Base-by-base conservation (phyloP, 495 filamentous ascomycete species). In the Elaphomyces granulatus region DNA sequence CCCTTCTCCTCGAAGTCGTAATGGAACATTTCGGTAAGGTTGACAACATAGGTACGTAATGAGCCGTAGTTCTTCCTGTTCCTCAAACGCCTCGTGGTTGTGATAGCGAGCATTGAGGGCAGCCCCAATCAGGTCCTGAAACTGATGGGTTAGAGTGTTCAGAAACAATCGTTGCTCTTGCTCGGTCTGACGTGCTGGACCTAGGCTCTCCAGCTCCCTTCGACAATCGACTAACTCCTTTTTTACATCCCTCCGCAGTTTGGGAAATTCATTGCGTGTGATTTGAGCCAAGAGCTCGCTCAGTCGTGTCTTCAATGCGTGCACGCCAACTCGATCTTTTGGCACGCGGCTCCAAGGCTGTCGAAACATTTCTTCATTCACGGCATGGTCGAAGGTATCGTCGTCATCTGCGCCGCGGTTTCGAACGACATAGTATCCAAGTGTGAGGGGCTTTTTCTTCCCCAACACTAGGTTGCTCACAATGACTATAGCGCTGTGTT, bases 181-280 rank as follows among this genome's bases (percentile, higher is more conserved):
- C 36, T 48, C 37, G 2, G 55, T 57, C 40, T 54, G 48, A 0
- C 68, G 53, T 3, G 54, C 41, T 9, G 59, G 56, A 0, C 72
- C 72, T 45, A 75, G 52, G 12, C 30, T 42, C 3, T 61, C 38
- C 3, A 64, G 53, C n/a, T 48, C 26, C 9, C 45, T 45, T 40
- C 49, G 51, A 38, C 47, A 49, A 6, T 45, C 36, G 14, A 32
- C 36, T 15, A 71, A 45, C 40, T 58, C 51, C 23, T 52, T 52
- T 9, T 41, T 43, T 19, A 75, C 47, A 7, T 75, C 66, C 6
- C 39, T 17, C 45, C 50, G 59, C 4, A 74, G 45, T 31, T 63
- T 56, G 0, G 66, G 67, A 31, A 76, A 75, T 34, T 73, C 70
- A 3, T 56, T 56, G 17, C 58, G 61, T 18, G 68, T 67, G 32